Evolutionary conservation across 192 early-diverging fungal species (phyloP), one percentile per base, ranked within the genome.

Genomic region (Linnemannia exigua): DNA sequence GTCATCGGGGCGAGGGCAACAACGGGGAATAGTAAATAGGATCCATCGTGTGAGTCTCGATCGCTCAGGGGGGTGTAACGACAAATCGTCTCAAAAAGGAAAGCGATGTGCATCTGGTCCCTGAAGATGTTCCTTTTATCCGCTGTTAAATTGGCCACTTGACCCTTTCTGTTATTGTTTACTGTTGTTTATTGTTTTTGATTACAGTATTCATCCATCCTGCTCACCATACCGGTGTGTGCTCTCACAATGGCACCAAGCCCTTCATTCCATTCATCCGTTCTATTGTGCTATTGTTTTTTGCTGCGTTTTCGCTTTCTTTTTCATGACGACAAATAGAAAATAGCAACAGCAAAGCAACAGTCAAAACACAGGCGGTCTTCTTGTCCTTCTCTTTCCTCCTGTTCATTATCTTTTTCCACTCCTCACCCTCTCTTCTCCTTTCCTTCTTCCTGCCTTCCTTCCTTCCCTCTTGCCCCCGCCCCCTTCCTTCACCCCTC

Each of bases 51-150:
- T 1, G 58, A 31, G 58, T 63, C 58, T 63, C 58, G 58, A 63
- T 63, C 58, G 9, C 20, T 11, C 1, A 61, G 2, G 25, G 54
- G 50, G 17, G 50, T 1, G 4, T 5, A 63, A 66, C 63, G n/a
- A 33, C 25, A 35, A 36, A 19, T 17, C n/a, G 25, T 15, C 67
- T 69, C 41, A 71, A 71, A 71, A 71, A 71, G 70, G 70, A 38
- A 71, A 71, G 20, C 38, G 25, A n/a, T 46, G 44, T n/a, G 16
- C 70, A 46, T 37, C 44, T 71, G 70, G 12, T 46, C 41, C 25
- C 70, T 71, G 25, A 46, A 16, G 25, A 25, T 46, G 36, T 38
- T 71, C 70, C 44, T 15, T 44, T 14, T 44, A 31, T 25, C 8
- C 14, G 28, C 25, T 50, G 9, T 2, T 35, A 2, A 28, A 9